phyloP scores from a whole-genome alignment of 176 grass and related monocot genomes.

The Themeda triandra region DNA sequence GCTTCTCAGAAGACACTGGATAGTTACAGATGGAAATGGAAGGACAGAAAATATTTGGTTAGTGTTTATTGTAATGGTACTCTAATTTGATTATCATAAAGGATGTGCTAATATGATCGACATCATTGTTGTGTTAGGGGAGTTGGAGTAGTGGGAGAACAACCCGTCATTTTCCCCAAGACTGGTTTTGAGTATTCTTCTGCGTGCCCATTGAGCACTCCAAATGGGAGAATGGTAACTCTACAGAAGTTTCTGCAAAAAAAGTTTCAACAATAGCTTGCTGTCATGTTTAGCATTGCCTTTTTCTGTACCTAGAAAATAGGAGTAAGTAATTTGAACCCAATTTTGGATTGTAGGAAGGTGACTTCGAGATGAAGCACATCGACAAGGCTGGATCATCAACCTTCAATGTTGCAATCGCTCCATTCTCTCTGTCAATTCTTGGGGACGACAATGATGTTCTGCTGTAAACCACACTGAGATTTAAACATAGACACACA shows the following conservation, averaged over 20 bases:
- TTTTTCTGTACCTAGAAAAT: not conserved
- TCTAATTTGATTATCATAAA: not conserved
- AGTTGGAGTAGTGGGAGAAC: slow-evolving; percentile 72
- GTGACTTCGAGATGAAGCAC: slow-evolving; percentile 86
- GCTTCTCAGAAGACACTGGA: slow-evolving; percentile 79
- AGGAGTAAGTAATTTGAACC: not conserved
- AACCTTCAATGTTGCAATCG: slow-evolving; percentile 64
- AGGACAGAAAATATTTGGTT: slow-evolving; percentile 73
- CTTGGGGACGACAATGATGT: slow-evolving; percentile 52
- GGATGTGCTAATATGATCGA: slow-evolving; percentile 6
- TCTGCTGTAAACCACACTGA: slow-evolving; percentile 21
- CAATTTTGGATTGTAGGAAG: slow-evolving; percentile 48
- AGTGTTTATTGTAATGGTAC: slow-evolving; percentile 11
- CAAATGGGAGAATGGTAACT: slow-evolving; percentile 75
- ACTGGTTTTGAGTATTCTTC: slow-evolving; percentile 81
- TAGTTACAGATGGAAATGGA: slow-evolving; percentile 79
- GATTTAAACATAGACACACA: not conserved
- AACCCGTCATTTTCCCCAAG: slow-evolving; percentile 70
- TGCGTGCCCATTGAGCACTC: slow-evolving; percentile 69
- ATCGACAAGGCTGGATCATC: slow-evolving; percentile 57
- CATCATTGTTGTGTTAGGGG: slow-evolving; percentile 47
- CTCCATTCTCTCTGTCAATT: slow-evolving; percentile 72
- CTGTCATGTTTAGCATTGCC: not conserved
- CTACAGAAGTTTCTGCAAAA: not conserved
- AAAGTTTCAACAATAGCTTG: not conserved